Evolutionary conservation across 192 early-diverging fungal genomes (phyloP).

Genomic region (Umbelopsis sp.): DNA sequence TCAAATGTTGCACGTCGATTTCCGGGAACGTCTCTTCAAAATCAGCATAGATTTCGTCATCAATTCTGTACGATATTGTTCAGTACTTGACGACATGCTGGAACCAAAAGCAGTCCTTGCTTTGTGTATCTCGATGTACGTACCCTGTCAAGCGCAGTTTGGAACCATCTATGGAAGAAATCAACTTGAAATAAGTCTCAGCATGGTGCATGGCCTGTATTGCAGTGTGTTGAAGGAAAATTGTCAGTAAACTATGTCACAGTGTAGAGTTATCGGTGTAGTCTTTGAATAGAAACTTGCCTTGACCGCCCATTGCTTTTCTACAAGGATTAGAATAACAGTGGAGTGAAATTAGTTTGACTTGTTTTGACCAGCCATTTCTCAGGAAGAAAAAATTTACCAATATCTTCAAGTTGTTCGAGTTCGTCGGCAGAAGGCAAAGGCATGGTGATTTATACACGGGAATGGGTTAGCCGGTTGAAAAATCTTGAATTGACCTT

Average conservation of each 20-base stretch:
- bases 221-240: background rate
- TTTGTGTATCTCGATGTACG: background rate
- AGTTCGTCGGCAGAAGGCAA: slow-evolving; percentile 75
- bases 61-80: slow-evolving; percentile 54
- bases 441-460: slow-evolving; percentile 48
- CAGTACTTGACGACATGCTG: background rate
- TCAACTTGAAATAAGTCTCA: slow-evolving; percentile 90
- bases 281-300: background rate
- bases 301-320: slow-evolving; percentile 96
- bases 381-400: slow-evolving; percentile 27
- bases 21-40: slow-evolving; percentile 79
- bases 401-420: slow-evolving; percentile 76
- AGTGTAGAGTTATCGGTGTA: background rate
- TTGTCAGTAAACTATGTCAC: background rate
- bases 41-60: slow-evolving; percentile 82
- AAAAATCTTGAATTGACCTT: too few relatives aligned
- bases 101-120: background rate
- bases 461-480: too few relatives aligned
- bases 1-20: slow-evolving; percentile 67
- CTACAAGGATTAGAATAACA: slow-evolving; percentile 39
- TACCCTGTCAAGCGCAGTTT: slow-evolving; percentile 84
- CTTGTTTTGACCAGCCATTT: too few relatives aligned
- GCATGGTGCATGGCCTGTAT: slow-evolving; percentile 85
- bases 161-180: slow-evolving; percentile 66
- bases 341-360: background rate